Evolutionary conservation across 2,329 filamentous ascomycete species (phyloP).

Genomic region (Apiospora rasikravindrae): DNA sequence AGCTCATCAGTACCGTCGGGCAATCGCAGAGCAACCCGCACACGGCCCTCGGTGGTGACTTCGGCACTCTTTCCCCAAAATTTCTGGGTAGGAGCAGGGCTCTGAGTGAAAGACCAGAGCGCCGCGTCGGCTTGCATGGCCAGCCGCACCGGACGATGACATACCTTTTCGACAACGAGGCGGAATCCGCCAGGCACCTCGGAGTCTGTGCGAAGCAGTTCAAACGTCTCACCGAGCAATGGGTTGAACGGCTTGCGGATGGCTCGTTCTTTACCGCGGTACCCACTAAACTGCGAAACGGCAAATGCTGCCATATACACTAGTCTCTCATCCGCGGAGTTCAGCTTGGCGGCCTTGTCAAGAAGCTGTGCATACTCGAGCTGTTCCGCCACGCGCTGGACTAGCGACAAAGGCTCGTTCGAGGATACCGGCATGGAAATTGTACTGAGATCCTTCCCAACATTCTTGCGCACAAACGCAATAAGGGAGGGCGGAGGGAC

Average conservation of each 20-base stretch:
- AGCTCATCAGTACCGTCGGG: conserved; percentile 74
- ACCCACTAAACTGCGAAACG: conserved; percentile 81
- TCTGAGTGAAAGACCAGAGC: conserved; percentile 86
- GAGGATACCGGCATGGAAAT: conserved; percentile 98
- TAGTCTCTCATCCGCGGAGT: conserved; percentile 70
- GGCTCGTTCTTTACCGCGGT: conserved; percentile 84
- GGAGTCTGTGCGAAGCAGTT: conserved; percentile 85
- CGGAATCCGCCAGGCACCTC: conserved; percentile 77
- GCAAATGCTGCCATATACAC: conserved; percentile 90
- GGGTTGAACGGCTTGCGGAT: conserved; percentile 98
- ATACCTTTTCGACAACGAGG: conserved; percentile 94
- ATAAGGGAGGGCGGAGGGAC: conserved; percentile 89
- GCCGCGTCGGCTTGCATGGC: conserved; percentile 91
- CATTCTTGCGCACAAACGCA: conserved; percentile 93
- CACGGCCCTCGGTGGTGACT: conserved; percentile 88
- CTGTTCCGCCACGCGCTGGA: conserved; percentile 89
- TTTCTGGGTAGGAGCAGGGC: conserved; percentile 67
- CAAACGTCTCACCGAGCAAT: conserved; percentile 93
- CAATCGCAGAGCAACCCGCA: conserved; percentile 74
- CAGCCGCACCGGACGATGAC: conserved; percentile 88
- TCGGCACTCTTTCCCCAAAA: conserved; percentile 68
- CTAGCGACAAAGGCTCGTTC: conserved; percentile 87
- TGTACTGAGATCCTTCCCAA: conserved; percentile 94
- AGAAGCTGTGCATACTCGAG: conserved; percentile 89
- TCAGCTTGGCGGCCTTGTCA: conserved; percentile 72